Evolutionary conservation across 305 asterid genomes (phyloP), one percentile per base, ranked within the genome.

Genomic region (Striga hermonthica): DNA sequence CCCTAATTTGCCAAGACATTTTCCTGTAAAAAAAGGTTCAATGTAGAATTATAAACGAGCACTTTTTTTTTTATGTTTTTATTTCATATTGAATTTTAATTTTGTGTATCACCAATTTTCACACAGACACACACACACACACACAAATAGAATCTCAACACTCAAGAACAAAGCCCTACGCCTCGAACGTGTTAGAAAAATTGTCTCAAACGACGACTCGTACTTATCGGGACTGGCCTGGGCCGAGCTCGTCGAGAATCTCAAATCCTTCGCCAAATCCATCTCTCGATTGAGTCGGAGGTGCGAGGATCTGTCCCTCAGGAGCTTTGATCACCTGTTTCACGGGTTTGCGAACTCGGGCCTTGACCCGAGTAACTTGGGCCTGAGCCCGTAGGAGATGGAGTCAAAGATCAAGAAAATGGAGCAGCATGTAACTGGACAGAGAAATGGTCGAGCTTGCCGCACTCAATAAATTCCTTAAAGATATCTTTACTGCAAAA

Each of bases 151-250:
- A 22, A 22, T 22, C 1, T 22, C 31, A 22, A 22, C 31, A 22
- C 31, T 22, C 31, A 22, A 22, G 31, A 22, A 22, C 31, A 22
- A 22, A 22, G 31, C 31, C 0, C 58, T 87, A 16, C 74, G 78
- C 66, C 79, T 86, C 0, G 98, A 92, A 83, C 97, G 98, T 35
- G 95, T 92, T 56, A 89, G 91, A 1, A 89, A 89, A 70, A 89
- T 92, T 65, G 95, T 92, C 70, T 92, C 98, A 1, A 79, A 84
- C 54, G 96, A 87, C 65, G 97, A 92, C 6, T 78, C 69, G 2
- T 92, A 87, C 71, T 80, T 90, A 15, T 49, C 90, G 0, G 82
- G 95, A 72, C 59, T 90, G 15, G 97, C 95, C 4, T 89, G 91
- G 65, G 94, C 96, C 0, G 98, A 92, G 72, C 56, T 86, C 76